A percentile compares a stretch with the other conserved stretches of the same genome.
Evolutionary conservation across 2,329 filamentous ascomycete genomes (phyloP).

Genomic region (Ceratocystis harringtonii): DNA sequence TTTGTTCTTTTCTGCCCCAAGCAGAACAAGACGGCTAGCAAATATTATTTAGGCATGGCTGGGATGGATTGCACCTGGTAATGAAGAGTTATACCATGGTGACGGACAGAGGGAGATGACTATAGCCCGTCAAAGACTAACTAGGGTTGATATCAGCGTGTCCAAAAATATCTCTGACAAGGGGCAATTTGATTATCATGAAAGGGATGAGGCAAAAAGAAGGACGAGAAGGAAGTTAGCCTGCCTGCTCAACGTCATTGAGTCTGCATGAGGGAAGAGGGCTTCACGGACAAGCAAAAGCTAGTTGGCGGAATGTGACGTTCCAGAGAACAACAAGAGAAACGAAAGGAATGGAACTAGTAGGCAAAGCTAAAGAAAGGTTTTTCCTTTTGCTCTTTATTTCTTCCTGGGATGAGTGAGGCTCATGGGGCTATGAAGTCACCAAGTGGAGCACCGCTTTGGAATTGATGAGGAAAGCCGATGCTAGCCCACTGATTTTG

Average conservation of each 20-base stretch:
- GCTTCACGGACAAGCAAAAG: not conserved
- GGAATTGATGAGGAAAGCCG: not conserved
- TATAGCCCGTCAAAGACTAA: not conserved
- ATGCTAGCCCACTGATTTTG: not conserved
- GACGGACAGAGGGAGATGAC: not conserved
- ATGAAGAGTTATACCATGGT: not conserved
- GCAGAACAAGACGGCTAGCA: not conserved
- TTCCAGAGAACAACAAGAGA: not conserved
- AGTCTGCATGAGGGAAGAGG: too few relatives aligned
- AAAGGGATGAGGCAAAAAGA: slow-evolving; percentile 9
- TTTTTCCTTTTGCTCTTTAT: not conserved
- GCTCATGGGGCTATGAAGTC: slow-evolving; percentile 8
- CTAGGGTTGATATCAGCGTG: not conserved
- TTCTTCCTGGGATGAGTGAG: not conserved
- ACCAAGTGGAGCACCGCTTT: not conserved
- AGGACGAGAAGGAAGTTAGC: slow-evolving; percentile 2
- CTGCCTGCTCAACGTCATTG: not conserved
- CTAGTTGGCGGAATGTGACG: not conserved
- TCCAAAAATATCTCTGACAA: slow-evolving; percentile 2
- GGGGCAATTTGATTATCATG: not conserved
- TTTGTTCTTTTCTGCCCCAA: not conserved
- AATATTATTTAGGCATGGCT: not conserved
- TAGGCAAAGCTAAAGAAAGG: not conserved
- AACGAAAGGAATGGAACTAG: not conserved
- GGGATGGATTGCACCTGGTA: not conserved